A percentile compares a stretch with the other conserved stretches of the same genome.
These are phyloP conservation scores for Boletus vinaceobasis DNA, from an alignment of 768 basidiomycete genomes.

Conservation along the genomic window DNA sequence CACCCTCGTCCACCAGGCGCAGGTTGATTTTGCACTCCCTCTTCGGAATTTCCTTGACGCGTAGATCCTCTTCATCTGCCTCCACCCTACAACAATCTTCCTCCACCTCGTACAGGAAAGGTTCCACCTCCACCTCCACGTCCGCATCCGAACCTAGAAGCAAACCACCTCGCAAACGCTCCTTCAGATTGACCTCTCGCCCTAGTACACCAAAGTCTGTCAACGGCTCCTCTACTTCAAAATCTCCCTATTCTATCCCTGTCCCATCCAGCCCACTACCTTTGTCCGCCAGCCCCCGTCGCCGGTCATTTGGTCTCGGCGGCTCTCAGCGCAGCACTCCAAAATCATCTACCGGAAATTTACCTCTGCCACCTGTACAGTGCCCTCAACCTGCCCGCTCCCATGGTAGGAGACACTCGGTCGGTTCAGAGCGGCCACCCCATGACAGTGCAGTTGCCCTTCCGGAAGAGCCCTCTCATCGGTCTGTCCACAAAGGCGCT, in stretches of 20 bases:
- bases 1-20: conserved; percentile 26
- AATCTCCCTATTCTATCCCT: conserved; percentile 23
- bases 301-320: conserved; percentile 30
- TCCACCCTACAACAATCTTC: conserved; percentile 18
- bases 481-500: conserved; percentile 7
- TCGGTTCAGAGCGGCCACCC: conserved; percentile 29
- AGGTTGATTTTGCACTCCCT: conserved; percentile 23
- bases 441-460: conserved; percentile 35
- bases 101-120: conserved; percentile 20
- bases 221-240: conserved; percentile 18
- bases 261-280: conserved; percentile 29
- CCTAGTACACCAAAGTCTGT: conserved; percentile 29
- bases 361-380: conserved; percentile 25
- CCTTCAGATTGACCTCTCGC: conserved; percentile 31
- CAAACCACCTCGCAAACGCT: conserved; percentile 27
- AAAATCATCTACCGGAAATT: conserved; percentile 26
- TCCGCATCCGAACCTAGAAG: conserved; percentile 13
- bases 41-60: conserved; percentile 29
- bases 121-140: conserved; percentile 24
- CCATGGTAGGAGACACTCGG: conserved; percentile 28
- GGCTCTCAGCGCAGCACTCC: conserved; percentile 28
- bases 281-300: conserved; percentile 33
- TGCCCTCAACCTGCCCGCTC: conserved; percentile 11
- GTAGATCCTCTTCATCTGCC: conserved; percentile 22
- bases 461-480: conserved; percentile 23